phyloP scores from a whole-genome alignment of 1,139 yeast species.

The Taphrina populina region DNA sequence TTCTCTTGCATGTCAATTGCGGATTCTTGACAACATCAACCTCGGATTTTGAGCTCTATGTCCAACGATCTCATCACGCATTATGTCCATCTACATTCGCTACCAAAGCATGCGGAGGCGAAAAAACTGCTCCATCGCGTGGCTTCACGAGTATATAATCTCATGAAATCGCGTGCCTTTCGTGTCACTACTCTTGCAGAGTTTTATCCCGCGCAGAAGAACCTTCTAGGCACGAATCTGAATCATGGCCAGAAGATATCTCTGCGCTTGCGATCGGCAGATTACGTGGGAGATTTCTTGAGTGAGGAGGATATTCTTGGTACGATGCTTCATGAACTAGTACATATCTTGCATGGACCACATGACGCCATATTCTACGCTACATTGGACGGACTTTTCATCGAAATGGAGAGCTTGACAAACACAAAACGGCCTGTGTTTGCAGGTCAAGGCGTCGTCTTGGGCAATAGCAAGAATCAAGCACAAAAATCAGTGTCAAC shows the following conservation, averaged over 20 bases:
- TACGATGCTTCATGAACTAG: constrained; percentile 82
- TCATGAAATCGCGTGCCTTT: constrained; percentile 67
- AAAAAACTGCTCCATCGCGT: constrained; percentile 11
- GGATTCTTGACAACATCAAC: too few species aligned
- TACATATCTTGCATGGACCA: constrained; percentile 77
- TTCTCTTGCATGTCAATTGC: too few species aligned
- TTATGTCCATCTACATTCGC: constrained; percentile 20
- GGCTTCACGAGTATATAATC: constrained; percentile 50
- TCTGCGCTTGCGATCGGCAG: constrained; percentile 61
- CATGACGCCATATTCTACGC: constrained; percentile 73
- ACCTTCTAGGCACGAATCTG: constrained; percentile 79
- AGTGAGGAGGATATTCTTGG: constrained; percentile 71
- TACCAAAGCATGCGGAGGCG: constrained; percentile 15
- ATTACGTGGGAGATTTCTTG: constrained; percentile 59
- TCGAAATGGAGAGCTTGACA: too few species aligned
- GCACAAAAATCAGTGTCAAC: too few species aligned
- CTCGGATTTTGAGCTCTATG: too few species aligned
- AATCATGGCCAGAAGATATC: constrained; percentile 75
- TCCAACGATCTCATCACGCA: constrained; percentile 1
- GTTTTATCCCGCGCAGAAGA: constrained; percentile 72
- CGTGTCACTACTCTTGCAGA: constrained; percentile 72
- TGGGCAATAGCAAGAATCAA: too few species aligned
- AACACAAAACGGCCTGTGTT: too few species aligned
- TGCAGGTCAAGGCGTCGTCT: too few species aligned
- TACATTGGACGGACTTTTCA: constrained; percentile 63